Evolutionary conservation across 164 flowering plant species (phyloP).

Genomic region (Vitis rupestris): DNA sequence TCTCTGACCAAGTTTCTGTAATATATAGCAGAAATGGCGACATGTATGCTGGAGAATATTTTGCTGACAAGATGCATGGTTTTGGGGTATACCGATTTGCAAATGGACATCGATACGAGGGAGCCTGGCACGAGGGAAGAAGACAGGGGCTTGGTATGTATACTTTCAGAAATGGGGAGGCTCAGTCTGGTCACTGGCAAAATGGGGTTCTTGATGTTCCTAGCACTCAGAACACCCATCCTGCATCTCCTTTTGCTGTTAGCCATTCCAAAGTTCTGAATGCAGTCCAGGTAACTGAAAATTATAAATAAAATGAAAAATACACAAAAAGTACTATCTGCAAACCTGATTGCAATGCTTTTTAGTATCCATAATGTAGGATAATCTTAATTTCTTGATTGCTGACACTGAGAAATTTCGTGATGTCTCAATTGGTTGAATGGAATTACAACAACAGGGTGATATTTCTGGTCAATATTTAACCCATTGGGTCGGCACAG

Average conservation of each 20-base stretch:
- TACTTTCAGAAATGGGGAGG: slow-evolving; percentile 79
- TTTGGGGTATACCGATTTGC: slow-evolving; percentile 87
- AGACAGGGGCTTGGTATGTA: slow-evolving; percentile 87
- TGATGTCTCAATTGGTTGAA: too few species aligned
- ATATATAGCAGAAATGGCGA: slow-evolving; percentile 74
- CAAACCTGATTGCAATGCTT: too few species aligned
- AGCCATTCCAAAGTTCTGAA: slow-evolving; percentile 61
- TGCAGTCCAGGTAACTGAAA: slow-evolving; percentile 67
- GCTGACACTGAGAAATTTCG: too few species aligned
- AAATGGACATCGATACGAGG: slow-evolving; percentile 86
- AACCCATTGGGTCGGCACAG: too few species aligned
- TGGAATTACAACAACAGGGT: too few species aligned
- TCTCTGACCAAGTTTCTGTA: too few species aligned
- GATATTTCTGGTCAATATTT: too few species aligned
- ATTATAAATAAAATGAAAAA: neutral
- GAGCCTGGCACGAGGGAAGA: slow-evolving; percentile 93
- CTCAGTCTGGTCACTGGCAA: slow-evolving; percentile 90
- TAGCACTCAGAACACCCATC: slow-evolving; percentile 43
- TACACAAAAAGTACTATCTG: too few species aligned
- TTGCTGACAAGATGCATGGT: slow-evolving; percentile 98
- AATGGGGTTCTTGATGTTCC: slow-evolving; percentile 70
- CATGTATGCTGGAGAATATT: slow-evolving; percentile 89
- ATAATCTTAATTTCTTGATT: too few species aligned
- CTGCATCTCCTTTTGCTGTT: slow-evolving; percentile 62
- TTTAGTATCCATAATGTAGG: too few species aligned